phyloP scores from a whole-genome alignment of 192 early-diverging fungal genomes.

The Entophlyctis luteolus region DNA sequence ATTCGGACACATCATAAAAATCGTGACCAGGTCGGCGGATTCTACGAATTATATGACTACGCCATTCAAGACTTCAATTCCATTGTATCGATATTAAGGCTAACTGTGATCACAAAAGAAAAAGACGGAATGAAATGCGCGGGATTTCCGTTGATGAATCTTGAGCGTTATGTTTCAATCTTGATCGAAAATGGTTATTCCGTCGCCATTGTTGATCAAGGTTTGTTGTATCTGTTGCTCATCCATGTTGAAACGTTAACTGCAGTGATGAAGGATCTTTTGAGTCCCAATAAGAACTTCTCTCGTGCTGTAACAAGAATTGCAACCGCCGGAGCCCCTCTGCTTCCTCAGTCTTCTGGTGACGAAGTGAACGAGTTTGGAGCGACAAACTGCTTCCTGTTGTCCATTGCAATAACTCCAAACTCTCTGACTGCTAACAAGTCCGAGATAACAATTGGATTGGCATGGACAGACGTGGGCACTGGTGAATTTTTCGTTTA shows the following conservation, averaged over 20 bases:
- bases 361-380: slow-evolving; percentile 49
- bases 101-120: slow-evolving; percentile 23
- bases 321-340: slow-evolving; percentile 80
- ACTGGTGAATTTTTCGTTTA: slow-evolving; percentile 83
- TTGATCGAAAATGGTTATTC: slow-evolving; percentile 34
- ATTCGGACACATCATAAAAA: too few species aligned
- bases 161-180: slow-evolving; percentile 29
- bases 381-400: slow-evolving; percentile 38
- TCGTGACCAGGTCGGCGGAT: slow-evolving; percentile 50
- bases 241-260: background rate
- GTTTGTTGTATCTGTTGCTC: background rate
- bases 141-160: slow-evolving; percentile 38
- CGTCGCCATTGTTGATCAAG: slow-evolving; percentile 50
- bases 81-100: slow-evolving; percentile 25
- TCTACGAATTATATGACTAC: slow-evolving; percentile 50
- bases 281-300: slow-evolving; percentile 31
- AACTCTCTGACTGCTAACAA: slow-evolving; percentile 8
- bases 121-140: background rate
- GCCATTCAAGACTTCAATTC: background rate
- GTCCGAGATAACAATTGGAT: slow-evolving; percentile 41
- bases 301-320: slow-evolving; percentile 70
- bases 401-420: slow-evolving; percentile 32
- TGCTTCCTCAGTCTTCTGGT: slow-evolving; percentile 34
- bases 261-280: background rate
- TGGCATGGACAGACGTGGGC: slow-evolving; percentile 89